phyloP scores from a whole-genome alignment of 768 basidiomycete genomes.

The Calocera viscosa region DNA sequence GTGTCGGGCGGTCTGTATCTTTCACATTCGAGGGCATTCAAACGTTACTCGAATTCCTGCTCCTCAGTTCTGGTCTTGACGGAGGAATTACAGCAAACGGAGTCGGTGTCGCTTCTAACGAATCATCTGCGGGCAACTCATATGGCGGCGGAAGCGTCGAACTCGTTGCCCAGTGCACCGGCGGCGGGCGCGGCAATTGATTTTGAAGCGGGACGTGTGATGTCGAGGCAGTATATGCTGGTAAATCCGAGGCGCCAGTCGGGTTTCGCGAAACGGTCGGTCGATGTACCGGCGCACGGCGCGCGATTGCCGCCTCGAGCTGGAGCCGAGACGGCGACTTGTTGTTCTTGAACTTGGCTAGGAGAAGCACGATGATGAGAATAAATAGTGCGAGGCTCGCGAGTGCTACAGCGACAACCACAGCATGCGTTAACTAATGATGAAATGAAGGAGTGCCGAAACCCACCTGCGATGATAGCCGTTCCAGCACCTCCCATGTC shows the following conservation, averaged over 20 bases:
- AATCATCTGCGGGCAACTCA: too few species aligned
- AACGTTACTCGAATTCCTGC: too few species aligned
- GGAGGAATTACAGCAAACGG: too few species aligned
- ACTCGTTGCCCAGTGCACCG: background rate
- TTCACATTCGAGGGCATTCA: too few species aligned
- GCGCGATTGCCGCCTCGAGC: background rate
- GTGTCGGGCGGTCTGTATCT: too few species aligned
- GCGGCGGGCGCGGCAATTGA: background rate
- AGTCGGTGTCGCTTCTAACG: too few species aligned
- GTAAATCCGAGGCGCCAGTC: background rate
- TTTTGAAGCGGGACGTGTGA: background rate
- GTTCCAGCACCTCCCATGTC: too few species aligned
- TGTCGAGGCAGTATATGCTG: background rate
- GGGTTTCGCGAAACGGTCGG: background rate
- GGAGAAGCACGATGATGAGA: background rate
- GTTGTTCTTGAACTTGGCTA: background rate
- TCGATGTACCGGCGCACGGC: background rate
- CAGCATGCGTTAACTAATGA: too few species aligned
- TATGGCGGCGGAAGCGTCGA: too few species aligned
- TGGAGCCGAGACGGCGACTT: background rate
- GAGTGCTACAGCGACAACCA: background rate
- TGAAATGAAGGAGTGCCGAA: too few species aligned
- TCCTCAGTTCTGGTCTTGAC: too few species aligned
- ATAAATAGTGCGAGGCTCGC: background rate
- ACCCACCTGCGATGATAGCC: too few species aligned